Evolutionary conservation across 2,329 filamentous ascomycete genomes (phyloP), one percentile per base, ranked within the genome.

Genomic region (Paecilomyces formosus): DNA sequence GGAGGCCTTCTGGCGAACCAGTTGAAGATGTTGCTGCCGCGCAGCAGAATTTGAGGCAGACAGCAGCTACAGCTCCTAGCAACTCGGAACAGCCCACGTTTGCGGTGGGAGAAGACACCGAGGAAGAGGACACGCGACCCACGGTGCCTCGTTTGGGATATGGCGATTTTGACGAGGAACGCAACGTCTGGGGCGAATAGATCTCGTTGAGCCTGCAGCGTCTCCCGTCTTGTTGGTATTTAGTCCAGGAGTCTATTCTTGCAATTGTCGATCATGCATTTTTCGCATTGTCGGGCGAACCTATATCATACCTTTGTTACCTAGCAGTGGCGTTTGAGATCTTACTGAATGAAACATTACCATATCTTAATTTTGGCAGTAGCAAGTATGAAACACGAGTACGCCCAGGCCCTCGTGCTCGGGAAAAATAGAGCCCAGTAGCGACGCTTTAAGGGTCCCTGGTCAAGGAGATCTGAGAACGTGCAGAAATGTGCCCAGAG

Each of bases 91-190:
- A 39, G 13, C 35, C 35, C n/a, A 15, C n/a, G 11, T 26, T 50
- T 53, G 59, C 56, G 13, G 50, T 30, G 30, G 55, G 56, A 30
- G 39, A 63, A 49, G 63, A 66, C 22, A 59, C 64, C 52, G 57
- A 66, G 31, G 61, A 63, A 56, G 61, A 62, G 51, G 60, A 63
- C 33, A 57, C 60, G 28, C 57, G 54, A n/a, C 59, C 61, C 22
- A 59, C 59, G 55, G 58, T 60, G 15, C 58, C 61, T 30, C 58
- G 60, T 53, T 69, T 67, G 61, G 59, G 55, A 31, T 71, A 72
- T 57, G 66, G 70, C 22, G 68, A 64, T 7, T 60, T 76, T 49
- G 70, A 73, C 21, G 74, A 76, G 54, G 74, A 74, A 58, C 62
- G 58, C 30, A 58, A 65, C 58, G 61, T 62, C 39, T 68, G 66